Base-by-base conservation (phyloP, 1,139 yeast species). In the Scheffersomyces lignicola region DNA sequence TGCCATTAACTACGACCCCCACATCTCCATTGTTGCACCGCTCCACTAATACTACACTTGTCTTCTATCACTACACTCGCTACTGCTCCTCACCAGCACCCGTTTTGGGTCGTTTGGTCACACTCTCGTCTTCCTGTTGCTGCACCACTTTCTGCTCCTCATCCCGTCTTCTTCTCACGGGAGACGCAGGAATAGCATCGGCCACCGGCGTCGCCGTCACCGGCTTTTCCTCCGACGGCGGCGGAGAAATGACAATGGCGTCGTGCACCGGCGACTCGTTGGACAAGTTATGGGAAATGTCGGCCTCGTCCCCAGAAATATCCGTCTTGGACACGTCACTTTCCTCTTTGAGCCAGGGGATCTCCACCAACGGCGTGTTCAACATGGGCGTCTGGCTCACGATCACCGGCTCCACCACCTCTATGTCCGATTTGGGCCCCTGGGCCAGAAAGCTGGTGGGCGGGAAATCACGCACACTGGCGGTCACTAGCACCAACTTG, bases 331-430 rank as follows among this genome's bases (percentile, higher is more conserved):
- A 25, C 15, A 14, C 41, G 24, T 20, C 16, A 4, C 24, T 20
- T 20, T 36, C 18, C 28, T 54, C 58, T n/a, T 58, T 57, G 20
- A 73, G 48, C 80, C 80, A 76, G 2, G 74, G 71, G 11, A 76
- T 73, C 38, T 61, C 70, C 0, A 65, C 55, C 39, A 75, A 41
- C 2, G 56, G 54, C 3, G 47, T 44, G 31, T 41, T 46, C 2
- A 36, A 21, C 6, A 40, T 39, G 3, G 44, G 16, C 11, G 29
- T 33, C 25, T 37, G 44, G 15, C 43, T 28, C 6, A 41, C 34
- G 16, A 37, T 18, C 8, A 22, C 25, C 1, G 34, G 14, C 5
- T 29, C 37, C 10, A 18, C 29, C 3, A 21, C 26, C 10, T 21
- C 34, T 5, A 12, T 27, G 38, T 23, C 26, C 6, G 6, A 6